phyloP scores from a whole-genome alignment of 2,329 filamentous ascomycete species.

The Drechslerella coelobrocha region DNA sequence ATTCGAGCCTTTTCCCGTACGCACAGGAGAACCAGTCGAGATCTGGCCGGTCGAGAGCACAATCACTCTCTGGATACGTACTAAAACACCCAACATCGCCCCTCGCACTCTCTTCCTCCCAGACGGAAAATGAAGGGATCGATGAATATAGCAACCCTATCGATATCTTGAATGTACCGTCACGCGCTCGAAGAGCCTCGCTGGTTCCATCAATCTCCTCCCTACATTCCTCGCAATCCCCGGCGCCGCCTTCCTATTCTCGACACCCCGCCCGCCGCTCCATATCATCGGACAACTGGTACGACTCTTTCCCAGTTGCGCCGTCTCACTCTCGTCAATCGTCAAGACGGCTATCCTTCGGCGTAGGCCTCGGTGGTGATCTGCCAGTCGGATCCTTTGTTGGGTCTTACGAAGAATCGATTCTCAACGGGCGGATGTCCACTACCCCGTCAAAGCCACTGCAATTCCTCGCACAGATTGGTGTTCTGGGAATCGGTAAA shows the following conservation, averaged over 20 bases:
- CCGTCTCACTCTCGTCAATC: slow-evolving; percentile 64
- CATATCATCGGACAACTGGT: slow-evolving; percentile 61
- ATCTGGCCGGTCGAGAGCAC: slow-evolving; percentile 56
- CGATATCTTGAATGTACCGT: slow-evolving; percentile 58
- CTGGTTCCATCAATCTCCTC: slow-evolving; percentile 69
- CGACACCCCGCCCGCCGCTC: slow-evolving; percentile 75
- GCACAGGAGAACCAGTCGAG: slow-evolving; percentile 50
- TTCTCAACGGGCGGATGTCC: slow-evolving; percentile 93
- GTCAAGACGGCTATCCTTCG: slow-evolving; percentile 71
- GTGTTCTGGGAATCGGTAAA: slow-evolving; percentile 85
- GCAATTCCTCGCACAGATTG: slow-evolving; percentile 93
- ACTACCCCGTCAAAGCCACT: slow-evolving; percentile 91
- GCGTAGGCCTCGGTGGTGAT: slow-evolving; percentile 73
- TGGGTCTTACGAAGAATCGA: slow-evolving; percentile 96
- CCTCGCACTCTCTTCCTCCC: slow-evolving; percentile 73
- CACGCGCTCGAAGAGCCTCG: slow-evolving; percentile 71
- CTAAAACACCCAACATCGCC: slow-evolving; percentile 91
- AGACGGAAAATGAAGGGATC: slow-evolving; percentile 48
- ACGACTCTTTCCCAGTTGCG: slow-evolving; percentile 57
- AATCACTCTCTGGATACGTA: slow-evolving; percentile 78
- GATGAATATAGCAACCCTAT: slow-evolving; percentile 69
- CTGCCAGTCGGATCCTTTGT: slow-evolving; percentile 94
- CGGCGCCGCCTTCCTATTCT: slow-evolving; percentile 41
- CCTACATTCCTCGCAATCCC: slow-evolving; percentile 58
- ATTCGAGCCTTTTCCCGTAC: slow-evolving; percentile 29